These are phyloP conservation scores for Pythium plurisporium DNA, from an alignment of 352 stramenopile species.

Conservation along the genomic window DNA sequence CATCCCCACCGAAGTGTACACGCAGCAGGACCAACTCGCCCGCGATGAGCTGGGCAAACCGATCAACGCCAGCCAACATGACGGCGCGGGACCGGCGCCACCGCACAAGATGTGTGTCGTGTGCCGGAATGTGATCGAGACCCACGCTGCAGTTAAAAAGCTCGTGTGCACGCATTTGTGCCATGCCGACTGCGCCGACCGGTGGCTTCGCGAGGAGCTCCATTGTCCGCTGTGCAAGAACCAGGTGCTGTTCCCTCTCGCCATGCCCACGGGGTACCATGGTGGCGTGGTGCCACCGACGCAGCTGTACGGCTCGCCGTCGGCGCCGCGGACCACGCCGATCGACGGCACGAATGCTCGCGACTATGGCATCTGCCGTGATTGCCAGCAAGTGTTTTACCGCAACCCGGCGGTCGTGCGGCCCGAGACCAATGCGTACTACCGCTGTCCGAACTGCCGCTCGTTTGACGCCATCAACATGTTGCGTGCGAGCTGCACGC, in stretches of 20 bases:
- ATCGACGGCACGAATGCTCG: constrained; percentile 31
- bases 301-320: constrained; percentile 8
- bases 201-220: constrained; percentile 37
- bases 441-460: constrained; percentile 57
- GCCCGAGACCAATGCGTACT: constrained; percentile 65
- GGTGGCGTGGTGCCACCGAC: background rate
- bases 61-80: background rate
- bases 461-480: constrained; percentile 45
- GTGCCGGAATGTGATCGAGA: constrained; percentile 31
- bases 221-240: constrained; percentile 53
- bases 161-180: constrained; percentile 58
- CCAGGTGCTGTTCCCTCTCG: constrained; percentile 57
- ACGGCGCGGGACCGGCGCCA: background rate
- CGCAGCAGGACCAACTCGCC: background rate
- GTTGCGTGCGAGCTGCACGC: constrained; percentile 44
- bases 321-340: constrained; percentile 17
- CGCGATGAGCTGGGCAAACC: background rate
- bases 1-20: constrained; percentile 12
- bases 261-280: constrained; percentile 6
- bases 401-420: constrained; percentile 42
- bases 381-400: constrained; percentile 65
- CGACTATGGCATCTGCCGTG: constrained; percentile 48
- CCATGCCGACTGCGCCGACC: constrained; percentile 55
- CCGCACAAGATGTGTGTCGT: constrained; percentile 31
- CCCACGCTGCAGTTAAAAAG: constrained; percentile 43